Evolutionary conservation across 2,329 filamentous ascomycete genomes (phyloP), one percentile per base, ranked within the genome.

Genomic region (Cladobotryum mycophilum): DNA sequence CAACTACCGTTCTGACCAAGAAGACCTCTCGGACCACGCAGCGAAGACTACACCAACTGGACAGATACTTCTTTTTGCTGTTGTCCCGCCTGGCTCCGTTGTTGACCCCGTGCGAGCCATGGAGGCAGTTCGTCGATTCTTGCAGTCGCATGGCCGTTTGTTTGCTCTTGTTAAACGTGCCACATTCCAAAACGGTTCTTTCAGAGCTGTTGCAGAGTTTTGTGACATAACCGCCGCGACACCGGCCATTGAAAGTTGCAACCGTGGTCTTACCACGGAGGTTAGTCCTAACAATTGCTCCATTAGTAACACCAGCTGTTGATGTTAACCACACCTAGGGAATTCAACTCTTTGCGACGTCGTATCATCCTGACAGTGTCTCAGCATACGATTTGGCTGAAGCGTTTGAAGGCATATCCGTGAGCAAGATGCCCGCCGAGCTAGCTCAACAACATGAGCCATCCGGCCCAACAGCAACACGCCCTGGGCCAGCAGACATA

Each of bases 201-300:
- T 78, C 55, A 70, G 67, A 48, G 74, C 76, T 7, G 63, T 79
- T 43, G 72, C 74, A 2, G 79, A 83, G 57, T 83, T 76, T 51
- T 74, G 72, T 47, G 77, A 82, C 53, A 66, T 70, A 18, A 68
- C 71, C 2, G 62, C 71, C 47, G 75, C 76, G 9, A 42, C 70
- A 14, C 58, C 59, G 4, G 73, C 74, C 5, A 64, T 73, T 3
- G 60, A 67, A 7, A 67, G 66, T 50, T 69, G 72, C 41, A 58
- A 56, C 14, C 54, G 55, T 18, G 53, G 57, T 6, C 44, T 59
- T 4, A 57, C 56, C 9, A 38, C 55, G 0, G 59, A 67, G 49
- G 67, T 68, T 53, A 57, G 60, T 52, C 1, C 6, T 37, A 3
- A 17, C 20, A 22, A 47, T 47, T 33, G 5, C 20, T 14, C 30